Evolutionary conservation across 768 basidiomycete genomes (phyloP), one percentile per base, ranked within the genome.

Genomic region (Calocybe gangraenosa): DNA sequence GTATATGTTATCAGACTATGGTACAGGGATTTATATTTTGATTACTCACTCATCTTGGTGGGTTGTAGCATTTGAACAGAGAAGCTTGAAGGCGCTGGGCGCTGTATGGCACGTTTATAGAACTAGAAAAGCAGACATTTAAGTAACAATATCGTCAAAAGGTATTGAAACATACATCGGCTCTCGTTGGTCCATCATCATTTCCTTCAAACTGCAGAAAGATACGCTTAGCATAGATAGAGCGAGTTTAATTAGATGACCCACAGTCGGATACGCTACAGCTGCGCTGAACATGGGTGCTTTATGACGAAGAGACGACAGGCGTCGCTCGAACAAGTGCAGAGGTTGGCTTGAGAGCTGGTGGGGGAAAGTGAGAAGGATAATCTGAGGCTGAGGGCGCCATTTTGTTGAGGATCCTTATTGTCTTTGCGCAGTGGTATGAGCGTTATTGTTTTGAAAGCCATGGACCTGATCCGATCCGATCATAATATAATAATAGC

Each of bases 41-140:
- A n/a, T 43, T 34, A 56, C 58, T 56, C 64, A 78, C 82, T 76
- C 37, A 78, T 70, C 55, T 85, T 86, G 32, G 65, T 65, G 9
- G 84, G 77, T 2, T 69, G 61, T 11, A 87, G 68, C 48, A 82
- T 68, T 38, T 80, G 75, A 4, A 86, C 76, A 0, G 66, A 62
- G 50, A 90, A 90, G 40, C 68, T 63, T 14, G 63, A 66, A 6
- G 87, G 87, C 3, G 86, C 68, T 22, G 72, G 61, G 23, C 71
- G 78, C 52, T 79, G 67, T 6, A 88, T 72, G 7, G 82, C 82
- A 50, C 81, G 63, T 55, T 81, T 82, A 62, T 73, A 83, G 37
- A 68, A 58, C 84, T 88, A 25, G 14, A 49, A 42, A 22, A 47
- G 17, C 18, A 8, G 7, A 37, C 11, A 32, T 11, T 40, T 11